These are phyloP conservation scores for Blastobotrys serpentis DNA, from an alignment of 1,139 yeast species.

Conservation along the genomic window DNA sequence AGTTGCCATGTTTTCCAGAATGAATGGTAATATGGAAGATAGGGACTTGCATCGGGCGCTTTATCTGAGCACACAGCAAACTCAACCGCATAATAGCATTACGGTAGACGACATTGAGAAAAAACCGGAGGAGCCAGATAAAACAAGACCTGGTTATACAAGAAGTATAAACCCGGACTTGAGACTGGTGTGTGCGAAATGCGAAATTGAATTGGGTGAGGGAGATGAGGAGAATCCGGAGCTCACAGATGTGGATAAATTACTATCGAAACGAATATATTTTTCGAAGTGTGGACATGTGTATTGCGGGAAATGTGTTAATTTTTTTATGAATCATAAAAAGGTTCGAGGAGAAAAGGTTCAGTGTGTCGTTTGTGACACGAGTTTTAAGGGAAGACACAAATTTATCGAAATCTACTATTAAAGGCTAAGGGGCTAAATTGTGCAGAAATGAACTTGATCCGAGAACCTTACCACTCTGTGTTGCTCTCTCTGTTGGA, in stretches of 20 bases:
- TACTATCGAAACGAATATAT: conserved; percentile 66
- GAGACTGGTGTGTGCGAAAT: conserved; percentile 55
- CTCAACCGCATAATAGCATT: conserved; percentile 14
- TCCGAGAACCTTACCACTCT: neutral
- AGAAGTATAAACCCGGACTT: conserved; percentile 21
- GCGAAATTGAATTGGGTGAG: conserved; percentile 67
- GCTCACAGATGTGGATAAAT: conserved; percentile 56
- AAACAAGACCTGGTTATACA: conserved; percentile 27
- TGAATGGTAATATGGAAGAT: neutral
- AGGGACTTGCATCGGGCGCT: conserved; percentile 17
- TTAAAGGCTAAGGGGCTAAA: conserved; percentile 9
- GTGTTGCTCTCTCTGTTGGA: neutral
- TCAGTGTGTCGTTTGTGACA: conserved; percentile 29
- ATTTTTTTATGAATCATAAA: conserved; percentile 42
- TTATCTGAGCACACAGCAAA: conserved; percentile 15
- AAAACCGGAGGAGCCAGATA: conserved; percentile 22
- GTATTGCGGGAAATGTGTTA: conserved; percentile 83
- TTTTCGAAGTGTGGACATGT: conserved; percentile 78
- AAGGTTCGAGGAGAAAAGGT: conserved; percentile 18
- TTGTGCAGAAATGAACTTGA: neutral
- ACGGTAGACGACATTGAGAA: conserved; percentile 20
- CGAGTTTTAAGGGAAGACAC: conserved; percentile 19
- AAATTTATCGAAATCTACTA: conserved; percentile 30
- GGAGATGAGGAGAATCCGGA: conserved; percentile 52
- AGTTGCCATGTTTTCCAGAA: neutral